Evolutionary conservation across 139 green algal genomes (phyloP), one percentile per base, ranked within the genome.

Genomic region (Nannochloris sp.): DNA sequence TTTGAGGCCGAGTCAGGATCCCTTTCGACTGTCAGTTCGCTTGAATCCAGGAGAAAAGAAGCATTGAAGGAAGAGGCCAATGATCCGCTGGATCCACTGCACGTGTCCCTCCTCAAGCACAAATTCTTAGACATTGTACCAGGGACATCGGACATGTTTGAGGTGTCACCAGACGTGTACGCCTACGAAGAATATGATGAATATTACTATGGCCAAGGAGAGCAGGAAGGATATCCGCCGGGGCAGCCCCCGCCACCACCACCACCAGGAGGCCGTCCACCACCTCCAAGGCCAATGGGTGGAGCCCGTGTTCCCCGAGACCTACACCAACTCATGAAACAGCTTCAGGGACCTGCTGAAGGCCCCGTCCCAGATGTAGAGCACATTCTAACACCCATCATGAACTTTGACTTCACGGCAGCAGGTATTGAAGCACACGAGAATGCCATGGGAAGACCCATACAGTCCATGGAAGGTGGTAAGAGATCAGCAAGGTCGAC

Each of bases 1-100:
- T 70, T 86, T 33, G 79, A 88, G 53, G 72, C 69, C 11, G 69
- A 84, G 28, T 63, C 68, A 29, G 81, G 81, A 25, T 67, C 73
- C 48, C 61, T 84, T 48, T 56, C 57, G 6, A 58, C 72, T 0
- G 64, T 73, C 30, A 17, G 33, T 1, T 60, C 43, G 1, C 45
- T 81, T 62, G 69, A 77, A 59, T 40, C 63, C 37, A 58, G 73
- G 50, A 62, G 74, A 3, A 29, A 31, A n/a, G 74, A 73, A 14
- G 70, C 68, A 20, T 61, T 74, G 14, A 44, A 31, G 3, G 49
- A 51, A 13, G 48, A 20, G 13, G 29, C 37, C 55, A 33, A 55
- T 59, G n/a, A 58, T 26, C 26, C 23, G 58, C 26, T 66, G 6
- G 60, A 66, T 57, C 10, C 60, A 6, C 5, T 45, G 12, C 33